Conservation (phyloP, 2,329 filamentous ascomycete genomes). For the Colletotrichum neosansevieriae region DNA sequence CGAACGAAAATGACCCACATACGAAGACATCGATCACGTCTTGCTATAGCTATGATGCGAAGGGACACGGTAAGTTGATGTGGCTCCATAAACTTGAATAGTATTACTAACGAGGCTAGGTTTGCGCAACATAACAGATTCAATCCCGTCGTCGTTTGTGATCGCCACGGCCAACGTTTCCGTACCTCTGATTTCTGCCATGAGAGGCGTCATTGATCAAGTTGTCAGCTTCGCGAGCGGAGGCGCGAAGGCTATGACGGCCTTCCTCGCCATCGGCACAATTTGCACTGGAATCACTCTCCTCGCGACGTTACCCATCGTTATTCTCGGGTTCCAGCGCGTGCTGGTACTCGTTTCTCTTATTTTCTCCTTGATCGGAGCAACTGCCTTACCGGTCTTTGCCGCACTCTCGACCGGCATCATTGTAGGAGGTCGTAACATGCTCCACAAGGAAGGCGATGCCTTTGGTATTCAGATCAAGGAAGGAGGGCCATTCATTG, state of each 20-base stretch:
- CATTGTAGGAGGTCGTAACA: slow-evolving; percentile 29
- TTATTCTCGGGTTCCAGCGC: slow-evolving; percentile 36
- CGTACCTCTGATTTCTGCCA: slow-evolving; percentile 41
- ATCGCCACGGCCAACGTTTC: slow-evolving; percentile 43
- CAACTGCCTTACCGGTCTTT: slow-evolving; percentile 30
- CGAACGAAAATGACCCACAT: slow-evolving; percentile 23
- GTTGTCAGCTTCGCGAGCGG: slow-evolving; percentile 37
- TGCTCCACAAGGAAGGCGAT: slow-evolving; percentile 23
- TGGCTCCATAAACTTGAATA: background rate
- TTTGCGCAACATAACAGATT: slow-evolving; percentile 42
- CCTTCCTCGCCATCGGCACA: slow-evolving; percentile 41
- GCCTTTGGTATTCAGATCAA: slow-evolving; percentile 40
- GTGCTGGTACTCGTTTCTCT: slow-evolving; percentile 37
- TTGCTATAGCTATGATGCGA: slow-evolving; percentile 38
- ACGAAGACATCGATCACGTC: slow-evolving; percentile 31
- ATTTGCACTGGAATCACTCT: slow-evolving; percentile 37
- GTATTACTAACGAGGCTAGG: slow-evolving; percentile 21
- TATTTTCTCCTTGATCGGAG: slow-evolving; percentile 31
- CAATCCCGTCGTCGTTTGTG: slow-evolving; percentile 42
- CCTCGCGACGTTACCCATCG: slow-evolving; percentile 39
- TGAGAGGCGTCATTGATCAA: slow-evolving; percentile 37
- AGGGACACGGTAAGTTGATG: slow-evolving; percentile 15
- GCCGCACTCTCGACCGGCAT: slow-evolving; percentile 39
- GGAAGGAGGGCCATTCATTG: slow-evolving; percentile 39
- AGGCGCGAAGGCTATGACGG: slow-evolving; percentile 40